Conservation (phyloP, 2,329 filamentous ascomycete species). For the Aspergillus sp. region DNA sequence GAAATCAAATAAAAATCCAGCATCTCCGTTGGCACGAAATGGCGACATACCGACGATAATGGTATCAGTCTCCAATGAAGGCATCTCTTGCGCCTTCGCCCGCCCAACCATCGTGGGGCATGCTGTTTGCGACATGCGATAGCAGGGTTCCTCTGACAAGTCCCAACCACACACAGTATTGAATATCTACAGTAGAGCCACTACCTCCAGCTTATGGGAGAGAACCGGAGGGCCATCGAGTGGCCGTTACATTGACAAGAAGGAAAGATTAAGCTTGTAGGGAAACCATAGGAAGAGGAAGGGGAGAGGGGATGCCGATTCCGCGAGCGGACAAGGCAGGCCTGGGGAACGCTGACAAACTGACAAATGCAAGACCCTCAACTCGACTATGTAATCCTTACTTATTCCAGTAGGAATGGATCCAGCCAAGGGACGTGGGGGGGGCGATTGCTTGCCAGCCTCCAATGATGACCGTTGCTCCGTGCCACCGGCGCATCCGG, state of each 20-base stretch:
- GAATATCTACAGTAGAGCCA: constrained; percentile 9
- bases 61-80: constrained; percentile 43
- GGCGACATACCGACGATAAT: constrained; percentile 47
- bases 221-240: constrained; percentile 27
- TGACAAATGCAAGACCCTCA: not conserved
- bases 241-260: constrained; percentile 14
- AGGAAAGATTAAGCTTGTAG: constrained; percentile 3
- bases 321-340: constrained; percentile 25
- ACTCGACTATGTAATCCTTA: constrained; percentile 5
- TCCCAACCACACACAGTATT: constrained; percentile 11
- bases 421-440: constrained; percentile 1
- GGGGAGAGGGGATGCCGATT: constrained; percentile 14
- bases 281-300: constrained; percentile 4
- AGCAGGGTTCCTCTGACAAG: not conserved
- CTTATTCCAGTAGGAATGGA: not conserved
- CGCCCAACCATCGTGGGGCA: constrained; percentile 32
- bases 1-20: not conserved
- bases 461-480: constrained; percentile 2
- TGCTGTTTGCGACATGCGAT: constrained; percentile 33
- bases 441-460: not conserved
- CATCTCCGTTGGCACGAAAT: constrained; percentile 7
- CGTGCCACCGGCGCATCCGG: constrained; percentile 2
- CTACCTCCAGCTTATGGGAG: constrained; percentile 22
- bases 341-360: constrained; percentile 34
- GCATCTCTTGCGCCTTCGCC: constrained; percentile 28